These are phyloP conservation scores for Picea engelmannii DNA, from an alignment of 83 land plant genomes.

Conservation along the genomic window DNA sequence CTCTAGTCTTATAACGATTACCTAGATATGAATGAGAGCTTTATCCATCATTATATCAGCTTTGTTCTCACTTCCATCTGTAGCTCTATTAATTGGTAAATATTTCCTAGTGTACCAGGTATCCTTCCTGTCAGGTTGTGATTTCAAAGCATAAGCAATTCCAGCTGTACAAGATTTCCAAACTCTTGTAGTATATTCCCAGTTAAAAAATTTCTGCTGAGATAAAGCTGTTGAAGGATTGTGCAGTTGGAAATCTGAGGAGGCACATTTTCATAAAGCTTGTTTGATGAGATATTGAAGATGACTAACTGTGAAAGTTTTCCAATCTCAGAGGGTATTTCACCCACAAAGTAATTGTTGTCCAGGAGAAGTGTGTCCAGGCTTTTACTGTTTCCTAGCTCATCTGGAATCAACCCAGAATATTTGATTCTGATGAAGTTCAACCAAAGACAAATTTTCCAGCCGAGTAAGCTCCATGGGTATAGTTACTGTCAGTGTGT, in stretches of 20 bases:
- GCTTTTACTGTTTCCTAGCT: conserved; percentile 32
- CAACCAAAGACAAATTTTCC: conserved; percentile 39
- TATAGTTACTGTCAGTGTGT: conserved; percentile 44
- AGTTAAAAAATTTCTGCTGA: conserved; percentile 47
- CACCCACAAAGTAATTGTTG: conserved; percentile 40
- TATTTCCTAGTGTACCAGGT: conserved; percentile 44
- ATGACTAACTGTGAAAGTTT: conserved; percentile 42
- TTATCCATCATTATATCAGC: too few relatives aligned
- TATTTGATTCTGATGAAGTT: conserved; percentile 45
- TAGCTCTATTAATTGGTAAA: conserved; percentile 49
- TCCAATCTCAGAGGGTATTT: conserved; percentile 56
- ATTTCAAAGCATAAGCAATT: conserved; percentile 36
- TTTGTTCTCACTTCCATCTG: conserved; percentile 62
- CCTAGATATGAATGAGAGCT: too few relatives aligned
- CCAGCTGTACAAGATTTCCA: conserved; percentile 42
- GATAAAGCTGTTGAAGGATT: conserved; percentile 34
- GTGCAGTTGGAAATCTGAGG: conserved; percentile 37
- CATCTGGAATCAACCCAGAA: conserved; percentile 43
- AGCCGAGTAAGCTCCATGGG: conserved; percentile 51
- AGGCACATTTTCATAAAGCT: conserved; percentile 49
- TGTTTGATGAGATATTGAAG: conserved; percentile 65
- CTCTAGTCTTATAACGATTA: too few relatives aligned
- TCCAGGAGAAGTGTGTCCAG: conserved; percentile 47
- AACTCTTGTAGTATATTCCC: conserved; percentile 49
- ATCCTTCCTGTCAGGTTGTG: conserved; percentile 45